A percentile compares a stretch with the other conserved stretches of the same genome.
These are phyloP conservation scores for Puccinia horiana DNA, from an alignment of 1,284 basidiomycete species.

Conservation along the genomic window DNA sequence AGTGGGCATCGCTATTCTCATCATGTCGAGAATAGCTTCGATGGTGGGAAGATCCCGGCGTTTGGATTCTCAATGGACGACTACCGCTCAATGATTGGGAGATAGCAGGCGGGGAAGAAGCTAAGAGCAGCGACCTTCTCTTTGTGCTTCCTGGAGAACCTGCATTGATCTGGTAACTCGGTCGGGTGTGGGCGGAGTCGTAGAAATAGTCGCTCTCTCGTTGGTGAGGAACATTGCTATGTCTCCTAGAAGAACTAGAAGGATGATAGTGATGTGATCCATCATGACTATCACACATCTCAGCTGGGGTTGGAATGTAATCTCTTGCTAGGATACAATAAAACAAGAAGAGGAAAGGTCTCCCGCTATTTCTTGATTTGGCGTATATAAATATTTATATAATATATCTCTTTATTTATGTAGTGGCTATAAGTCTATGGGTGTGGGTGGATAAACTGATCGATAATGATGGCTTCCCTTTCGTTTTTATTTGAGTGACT, in stretches of 20 bases:
- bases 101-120: background rate
- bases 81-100: background rate
- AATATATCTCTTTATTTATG: background rate
- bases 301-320: background rate
- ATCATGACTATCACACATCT: conserved; percentile 15
- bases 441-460: background rate
- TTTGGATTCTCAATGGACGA: background rate
- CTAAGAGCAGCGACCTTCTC: conserved; percentile 12
- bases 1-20: background rate
- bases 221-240: background rate
- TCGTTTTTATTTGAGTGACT: background rate
- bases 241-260: conserved; percentile 3
- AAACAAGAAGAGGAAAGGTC: background rate
- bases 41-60: background rate
- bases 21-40: conserved; percentile 2
- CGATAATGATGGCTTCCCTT: background rate
- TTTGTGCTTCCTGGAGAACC: background rate
- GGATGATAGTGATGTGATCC: background rate
- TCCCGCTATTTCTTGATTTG: background rate
- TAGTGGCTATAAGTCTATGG: background rate
- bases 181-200: background rate
- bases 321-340: background rate
- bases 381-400: too few species aligned
- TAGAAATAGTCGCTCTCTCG: background rate
- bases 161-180: background rate